Conservation (phyloP, 2,329 filamentous ascomycete species). For the Teratosphaeriaceae sp. region DNA sequence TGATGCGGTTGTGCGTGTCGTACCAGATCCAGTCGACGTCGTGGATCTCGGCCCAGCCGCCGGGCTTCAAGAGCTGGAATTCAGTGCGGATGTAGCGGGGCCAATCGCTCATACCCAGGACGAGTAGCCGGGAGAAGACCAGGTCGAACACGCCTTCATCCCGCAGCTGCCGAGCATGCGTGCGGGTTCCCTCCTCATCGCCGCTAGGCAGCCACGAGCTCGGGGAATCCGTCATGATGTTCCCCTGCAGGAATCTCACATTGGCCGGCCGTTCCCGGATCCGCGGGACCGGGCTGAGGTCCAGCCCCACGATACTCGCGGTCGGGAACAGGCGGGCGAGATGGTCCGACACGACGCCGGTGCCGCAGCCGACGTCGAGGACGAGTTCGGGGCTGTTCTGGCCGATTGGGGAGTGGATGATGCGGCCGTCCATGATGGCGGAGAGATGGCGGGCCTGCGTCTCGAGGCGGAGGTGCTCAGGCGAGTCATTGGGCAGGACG, state of each 20-base stretch:
- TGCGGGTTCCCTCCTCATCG: not conserved
- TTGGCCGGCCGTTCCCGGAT: constrained; percentile 6
- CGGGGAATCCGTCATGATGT: constrained; percentile 7
- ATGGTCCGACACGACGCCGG: constrained; percentile 20
- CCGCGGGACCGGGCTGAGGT: constrained; percentile 18
- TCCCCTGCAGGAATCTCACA: constrained; percentile 13
- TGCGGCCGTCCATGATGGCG: constrained; percentile 16
- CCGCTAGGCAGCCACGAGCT: not conserved
- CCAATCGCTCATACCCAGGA: constrained; percentile 15
- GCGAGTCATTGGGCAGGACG: constrained; percentile 10
- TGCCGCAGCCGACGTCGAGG: constrained; percentile 25
- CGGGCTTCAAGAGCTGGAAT: constrained; percentile 10
- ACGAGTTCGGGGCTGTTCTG: constrained; percentile 1
- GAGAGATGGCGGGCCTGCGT: constrained; percentile 13
- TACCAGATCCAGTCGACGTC: constrained; percentile 12
- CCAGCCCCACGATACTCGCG: constrained; percentile 28
- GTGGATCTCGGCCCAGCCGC: constrained; percentile 15
- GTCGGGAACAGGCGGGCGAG: constrained; percentile 12
- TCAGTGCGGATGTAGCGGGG: constrained; percentile 7
- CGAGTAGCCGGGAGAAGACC: constrained; percentile 13
- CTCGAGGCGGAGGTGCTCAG: constrained; percentile 18
- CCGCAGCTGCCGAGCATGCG: not conserved
- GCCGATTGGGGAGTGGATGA: constrained; percentile 17
- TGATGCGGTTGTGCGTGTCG: constrained; percentile 3
- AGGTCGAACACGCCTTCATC: constrained; percentile 10